Conservation (phyloP, 78 protist genomes). For the Polysphondylium violaceum region DNA sequence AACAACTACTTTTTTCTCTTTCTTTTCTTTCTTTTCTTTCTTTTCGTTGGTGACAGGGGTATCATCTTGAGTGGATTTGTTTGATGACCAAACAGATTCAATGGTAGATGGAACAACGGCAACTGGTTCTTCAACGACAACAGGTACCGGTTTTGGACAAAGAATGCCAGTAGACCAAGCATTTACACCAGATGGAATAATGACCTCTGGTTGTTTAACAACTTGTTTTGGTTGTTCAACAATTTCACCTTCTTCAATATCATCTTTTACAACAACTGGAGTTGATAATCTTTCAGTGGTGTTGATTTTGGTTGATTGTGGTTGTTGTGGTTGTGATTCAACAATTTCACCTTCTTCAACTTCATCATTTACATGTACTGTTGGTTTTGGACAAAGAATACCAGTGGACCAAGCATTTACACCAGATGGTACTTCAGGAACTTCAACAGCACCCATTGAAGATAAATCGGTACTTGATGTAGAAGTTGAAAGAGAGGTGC, state of each 20-base stretch:
- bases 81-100: not conserved
- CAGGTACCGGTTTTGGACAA: conserved; percentile 33
- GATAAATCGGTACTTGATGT: not conserved
- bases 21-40: conserved; percentile 2
- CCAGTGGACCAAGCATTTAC: conserved; percentile 81
- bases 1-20: conserved; percentile 1
- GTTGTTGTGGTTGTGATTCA: not conserved
- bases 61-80: not conserved
- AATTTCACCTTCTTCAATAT: conserved; percentile 1
- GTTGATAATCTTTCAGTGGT: not conserved
- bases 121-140: conserved; percentile 23
- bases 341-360: not conserved
- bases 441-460: not conserved
- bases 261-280: conserved; percentile 1
- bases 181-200: conserved; percentile 48
- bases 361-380: too few species aligned
- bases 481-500: not conserved
- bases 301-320: not conserved
- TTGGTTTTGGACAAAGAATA: conserved; percentile 35
- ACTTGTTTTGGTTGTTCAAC: not conserved
- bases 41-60: not conserved
- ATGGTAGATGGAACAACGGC: not conserved
- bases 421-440: conserved; percentile 63
- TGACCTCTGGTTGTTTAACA: not conserved
- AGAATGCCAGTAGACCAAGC: conserved; percentile 77